Conservation (phyloP, 306 rosid genomes). For the Elaeagnus macrophylla region DNA sequence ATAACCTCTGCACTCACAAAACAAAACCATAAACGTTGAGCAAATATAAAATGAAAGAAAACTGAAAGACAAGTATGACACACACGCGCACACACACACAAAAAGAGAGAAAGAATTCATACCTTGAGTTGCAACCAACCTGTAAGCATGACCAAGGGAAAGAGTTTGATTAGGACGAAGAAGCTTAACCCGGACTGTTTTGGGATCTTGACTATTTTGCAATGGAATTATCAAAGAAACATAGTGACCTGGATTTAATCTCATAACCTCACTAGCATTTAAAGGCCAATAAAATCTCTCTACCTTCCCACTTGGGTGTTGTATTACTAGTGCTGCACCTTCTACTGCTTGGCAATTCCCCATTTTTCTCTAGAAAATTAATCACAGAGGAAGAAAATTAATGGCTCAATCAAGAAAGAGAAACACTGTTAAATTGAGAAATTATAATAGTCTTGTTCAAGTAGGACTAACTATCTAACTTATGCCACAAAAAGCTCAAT, state of each 20-base stretch:
- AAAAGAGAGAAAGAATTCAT: neutral
- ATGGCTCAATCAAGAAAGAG: too few species aligned
- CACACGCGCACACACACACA: too few species aligned
- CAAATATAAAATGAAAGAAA: too few species aligned
- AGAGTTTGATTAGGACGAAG: conserved; percentile 83
- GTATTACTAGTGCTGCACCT: conserved; percentile 95
- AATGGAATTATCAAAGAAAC: conserved; percentile 89
- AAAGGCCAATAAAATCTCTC: conserved; percentile 78
- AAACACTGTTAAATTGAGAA: too few species aligned
- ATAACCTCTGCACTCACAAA: conserved; percentile 48
- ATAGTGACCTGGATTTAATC: conserved; percentile 75
- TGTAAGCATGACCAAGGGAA: conserved; percentile 90
- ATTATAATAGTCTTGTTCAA: conserved; percentile 15
- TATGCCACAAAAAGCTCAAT: too few species aligned
- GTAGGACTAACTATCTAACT: conserved; percentile 37
- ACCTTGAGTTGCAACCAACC: conserved; percentile 87
- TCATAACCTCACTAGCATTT: conserved; percentile 79
- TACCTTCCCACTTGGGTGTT: conserved; percentile 81
- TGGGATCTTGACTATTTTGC: conserved; percentile 17
- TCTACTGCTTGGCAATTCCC: conserved; percentile 97
- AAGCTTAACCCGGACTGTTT: conserved; percentile 79
- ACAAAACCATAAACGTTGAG: too few species aligned
- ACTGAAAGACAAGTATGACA: too few species aligned
- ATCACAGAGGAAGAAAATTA: conserved; percentile 11
- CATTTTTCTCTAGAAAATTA: conserved; percentile 19